phyloP scores from a whole-genome alignment of 768 basidiomycete genomes.

The Mycena vitilis region DNA sequence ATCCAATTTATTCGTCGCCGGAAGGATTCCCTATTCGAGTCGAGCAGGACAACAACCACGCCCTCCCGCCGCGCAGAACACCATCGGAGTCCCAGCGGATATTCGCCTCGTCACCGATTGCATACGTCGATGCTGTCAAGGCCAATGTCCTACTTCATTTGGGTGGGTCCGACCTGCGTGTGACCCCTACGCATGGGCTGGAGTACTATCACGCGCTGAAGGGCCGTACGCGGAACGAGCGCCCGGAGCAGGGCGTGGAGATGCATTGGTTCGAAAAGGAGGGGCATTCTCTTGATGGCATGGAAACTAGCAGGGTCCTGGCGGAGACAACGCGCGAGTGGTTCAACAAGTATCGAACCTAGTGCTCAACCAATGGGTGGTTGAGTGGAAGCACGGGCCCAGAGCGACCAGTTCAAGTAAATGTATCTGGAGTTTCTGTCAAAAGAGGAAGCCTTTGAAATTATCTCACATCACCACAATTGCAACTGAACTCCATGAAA shows the following conservation, averaged over 20 bases:
- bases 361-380: too few species aligned
- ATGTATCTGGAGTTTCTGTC: too few species aligned
- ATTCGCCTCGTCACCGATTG: constrained; percentile 66
- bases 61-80: constrained; percentile 46
- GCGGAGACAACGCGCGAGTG: constrained; percentile 67
- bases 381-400: too few species aligned
- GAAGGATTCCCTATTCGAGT: constrained; percentile 12
- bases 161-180: constrained; percentile 71
- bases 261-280: constrained; percentile 73
- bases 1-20: constrained; percentile 51
- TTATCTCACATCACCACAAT: too few species aligned
- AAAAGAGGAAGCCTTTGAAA: too few species aligned
- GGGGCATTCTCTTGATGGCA: constrained; percentile 71
- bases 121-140: constrained; percentile 60
- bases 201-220: constrained; percentile 77
- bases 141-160: constrained; percentile 68
- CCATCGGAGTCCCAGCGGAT: constrained; percentile 58
- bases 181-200: constrained; percentile 70
- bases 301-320: constrained; percentile 65
- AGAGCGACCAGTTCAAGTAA: too few species aligned
- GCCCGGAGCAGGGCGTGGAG: constrained; percentile 54
- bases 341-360: constrained; percentile 46
- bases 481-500: too few species aligned
- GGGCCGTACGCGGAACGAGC: constrained; percentile 41
- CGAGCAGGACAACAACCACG: constrained; percentile 12